phyloP scores from a whole-genome alignment of 192 early-diverging fungal species.

The Backusella tuberculispora region DNA sequence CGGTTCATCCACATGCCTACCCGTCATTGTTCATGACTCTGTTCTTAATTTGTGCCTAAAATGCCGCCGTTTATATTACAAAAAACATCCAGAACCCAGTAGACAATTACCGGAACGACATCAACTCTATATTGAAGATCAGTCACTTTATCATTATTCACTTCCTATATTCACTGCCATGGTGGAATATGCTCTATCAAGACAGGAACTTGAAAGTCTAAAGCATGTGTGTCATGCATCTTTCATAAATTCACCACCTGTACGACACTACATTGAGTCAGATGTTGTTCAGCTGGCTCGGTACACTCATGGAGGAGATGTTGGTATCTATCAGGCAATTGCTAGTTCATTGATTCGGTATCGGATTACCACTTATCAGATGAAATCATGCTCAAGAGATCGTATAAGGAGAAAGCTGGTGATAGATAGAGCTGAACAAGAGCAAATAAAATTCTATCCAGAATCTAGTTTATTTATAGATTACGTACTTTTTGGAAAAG shows the following conservation, averaged over 20 bases:
- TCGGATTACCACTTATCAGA: not conserved
- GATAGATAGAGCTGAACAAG: not conserved
- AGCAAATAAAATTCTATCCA: not conserved
- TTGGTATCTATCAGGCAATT: conserved; percentile 1
- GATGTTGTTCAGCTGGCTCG: not conserved
- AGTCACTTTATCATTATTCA: not conserved
- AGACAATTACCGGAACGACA: not conserved
- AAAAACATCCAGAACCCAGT: not conserved
- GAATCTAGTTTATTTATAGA: conserved; percentile 7
- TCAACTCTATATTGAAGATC: not conserved
- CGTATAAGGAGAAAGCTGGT: not conserved
- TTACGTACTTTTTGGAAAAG: conserved; percentile 2
- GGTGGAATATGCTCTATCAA: not conserved
- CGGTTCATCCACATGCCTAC: not conserved
- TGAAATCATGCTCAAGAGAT: conserved; percentile 6
- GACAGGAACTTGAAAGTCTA: not conserved
- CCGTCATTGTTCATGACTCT: not conserved
- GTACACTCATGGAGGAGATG: not conserved
- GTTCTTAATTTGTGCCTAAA: not conserved
- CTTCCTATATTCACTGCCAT: not conserved
- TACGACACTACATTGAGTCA: not conserved
- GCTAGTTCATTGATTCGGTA: not conserved
- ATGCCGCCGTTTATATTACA: not conserved
- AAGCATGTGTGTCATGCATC: not conserved
- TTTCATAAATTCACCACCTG: not conserved